Evolutionary conservation across 371 early-diverging fungal genomes (phyloP).

Genomic region (Apophysomyces trapeziformis): DNA sequence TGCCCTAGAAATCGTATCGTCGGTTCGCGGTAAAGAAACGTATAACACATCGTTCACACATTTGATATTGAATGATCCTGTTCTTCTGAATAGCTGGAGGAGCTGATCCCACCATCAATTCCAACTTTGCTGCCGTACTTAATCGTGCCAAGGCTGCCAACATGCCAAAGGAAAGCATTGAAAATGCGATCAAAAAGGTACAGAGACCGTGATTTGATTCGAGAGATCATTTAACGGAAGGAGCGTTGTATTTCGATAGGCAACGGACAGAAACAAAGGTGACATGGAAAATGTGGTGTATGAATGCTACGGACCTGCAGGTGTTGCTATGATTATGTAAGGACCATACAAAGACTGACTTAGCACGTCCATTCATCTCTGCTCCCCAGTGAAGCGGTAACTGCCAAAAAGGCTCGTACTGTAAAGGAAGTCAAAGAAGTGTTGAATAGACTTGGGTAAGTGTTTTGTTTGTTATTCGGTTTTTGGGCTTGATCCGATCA

Average conservation of each 20-base stretch:
- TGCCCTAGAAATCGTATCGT: constrained; percentile 61
- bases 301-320: constrained; percentile 70
- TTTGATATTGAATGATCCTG: too few relatives aligned
- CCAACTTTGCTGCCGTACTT: constrained; percentile 62
- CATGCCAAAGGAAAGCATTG: constrained; percentile 77
- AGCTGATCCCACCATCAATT: constrained; percentile 53
- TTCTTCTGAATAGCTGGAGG: constrained; percentile 45
- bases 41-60: not conserved
- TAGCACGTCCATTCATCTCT: not conserved
- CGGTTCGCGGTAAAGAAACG: constrained; percentile 51
- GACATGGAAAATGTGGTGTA: constrained; percentile 60
- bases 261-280: constrained; percentile 39
- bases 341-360: not conserved
- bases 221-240: not conserved
- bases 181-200: constrained; percentile 72
- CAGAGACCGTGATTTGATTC: too few relatives aligned
- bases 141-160: constrained; percentile 61
- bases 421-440: constrained; percentile 69
- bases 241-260: constrained; percentile 11
- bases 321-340: constrained; percentile 71
- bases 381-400: constrained; percentile 57
- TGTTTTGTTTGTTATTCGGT: not conserved
- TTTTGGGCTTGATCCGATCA: not conserved
- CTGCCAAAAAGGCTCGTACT: constrained; percentile 69
- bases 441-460: constrained; percentile 59